Evolutionary conservation across 345 rosid genomes (phyloP), one percentile per base, ranked within the genome.

Genomic region (Stellera chamaejasme): DNA sequence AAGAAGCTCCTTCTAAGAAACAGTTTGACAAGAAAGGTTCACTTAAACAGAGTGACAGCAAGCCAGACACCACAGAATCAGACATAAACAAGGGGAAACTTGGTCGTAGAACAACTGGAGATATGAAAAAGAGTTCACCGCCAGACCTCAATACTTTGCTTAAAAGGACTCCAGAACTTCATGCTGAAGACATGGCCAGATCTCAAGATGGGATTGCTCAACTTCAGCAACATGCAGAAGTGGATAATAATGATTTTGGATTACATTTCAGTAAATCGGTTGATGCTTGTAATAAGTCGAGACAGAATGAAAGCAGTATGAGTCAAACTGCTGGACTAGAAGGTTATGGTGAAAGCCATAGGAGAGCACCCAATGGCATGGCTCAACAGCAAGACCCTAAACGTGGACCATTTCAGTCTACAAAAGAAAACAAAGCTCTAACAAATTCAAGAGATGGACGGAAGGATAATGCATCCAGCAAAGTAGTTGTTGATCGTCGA

Each of bases 281-380:
- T 27, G 85, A 84, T 55, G 62, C 77, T 23, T 74, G 66, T 66
- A 61, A 66, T 66, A 87, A 77, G 65, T 75, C 67, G n/a, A 75
- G 73, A 68, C 86, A 68, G 59, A 81, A 51, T 53, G 87, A 78
- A 61, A 66, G 62, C 56, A 73, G 72, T 45, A 59, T 56, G n/a
- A 82, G 65, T 64, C 64, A 39, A 45, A 85, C 77, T 66, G 74
- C 54, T 67, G 65, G 74, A 63, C 54, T 66, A 27, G 97, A 86
- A 70, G 83, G 84, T 55, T 78, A 61, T 66, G 91, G 80, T 66
- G 93, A 89, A 70, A 79, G 77, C 59, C 79, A 76, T 54, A 82
- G 64, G 76, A 84, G 74, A 65, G 76, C 69, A 43, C 63, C 78
- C 0, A 58, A 23, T 41, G 60, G 45, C 70, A 69, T 65, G n/a